Percentiles rank a stretch among this genome's conserved stretches.
Evolutionary conservation across 1,284 basidiomycete genomes (phyloP).

Genomic region (Tremellales sp.): DNA sequence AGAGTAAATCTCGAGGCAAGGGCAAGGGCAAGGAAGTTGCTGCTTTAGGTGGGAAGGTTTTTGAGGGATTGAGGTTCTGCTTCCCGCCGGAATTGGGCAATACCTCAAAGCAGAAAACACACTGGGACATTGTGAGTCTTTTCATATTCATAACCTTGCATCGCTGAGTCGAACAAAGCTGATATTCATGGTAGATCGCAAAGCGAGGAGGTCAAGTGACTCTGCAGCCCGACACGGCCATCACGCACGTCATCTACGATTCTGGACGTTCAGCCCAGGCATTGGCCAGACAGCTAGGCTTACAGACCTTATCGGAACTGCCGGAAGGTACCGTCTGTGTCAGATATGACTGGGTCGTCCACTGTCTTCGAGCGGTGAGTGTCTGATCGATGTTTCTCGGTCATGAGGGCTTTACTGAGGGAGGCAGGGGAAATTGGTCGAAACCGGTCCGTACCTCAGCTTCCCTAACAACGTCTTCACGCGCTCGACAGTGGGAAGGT

Average conservation of each 20-base stretch:
- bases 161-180: neutral
- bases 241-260: conserved; percentile 43
- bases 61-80: conserved; percentile 36
- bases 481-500: conserved; percentile 7
- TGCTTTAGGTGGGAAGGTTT: conserved; percentile 17
- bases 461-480: conserved; percentile 28
- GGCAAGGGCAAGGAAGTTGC: conserved; percentile 5
- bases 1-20: conserved; percentile 3
- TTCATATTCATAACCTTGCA: neutral
- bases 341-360: conserved; percentile 35
- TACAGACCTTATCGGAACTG: conserved; percentile 31
- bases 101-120: conserved; percentile 20
- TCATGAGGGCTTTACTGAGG: neutral
- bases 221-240: conserved; percentile 36
- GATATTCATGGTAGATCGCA: conserved; percentile 26
- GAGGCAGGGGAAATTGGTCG: conserved; percentile 21
- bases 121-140: conserved; percentile 31
- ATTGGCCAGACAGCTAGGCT: conserved; percentile 24
- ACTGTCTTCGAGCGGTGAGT: conserved; percentile 33
- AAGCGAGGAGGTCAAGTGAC: conserved; percentile 32
- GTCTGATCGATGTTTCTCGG: too few species aligned
- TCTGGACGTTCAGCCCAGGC: conserved; percentile 15
- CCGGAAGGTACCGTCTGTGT: conserved; percentile 37
- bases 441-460: conserved; percentile 22
- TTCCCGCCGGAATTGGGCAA: conserved; percentile 26